Base-by-base conservation (phyloP, 2,329 filamentous ascomycete genomes). In the Trichoderma aggressivum region DNA sequence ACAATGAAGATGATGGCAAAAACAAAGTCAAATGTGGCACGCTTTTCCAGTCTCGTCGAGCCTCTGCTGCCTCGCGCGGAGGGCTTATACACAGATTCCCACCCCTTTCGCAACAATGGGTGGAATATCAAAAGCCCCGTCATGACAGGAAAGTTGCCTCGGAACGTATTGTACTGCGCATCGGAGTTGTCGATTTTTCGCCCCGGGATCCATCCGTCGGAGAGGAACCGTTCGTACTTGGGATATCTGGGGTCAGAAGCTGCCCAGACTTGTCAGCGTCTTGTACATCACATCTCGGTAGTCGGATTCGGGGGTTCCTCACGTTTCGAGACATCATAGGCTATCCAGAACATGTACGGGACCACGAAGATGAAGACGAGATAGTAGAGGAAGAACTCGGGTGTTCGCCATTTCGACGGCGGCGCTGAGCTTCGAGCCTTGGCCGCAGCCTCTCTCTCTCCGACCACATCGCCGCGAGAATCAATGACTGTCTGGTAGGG, bases 171-270 rank as follows among this genome's bases (percentile, higher is more conserved):
- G 81, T 98, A 99, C 81, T 99, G 96, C 36, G 87, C 81, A 82
- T 99, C 96, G 50, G 94, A 96, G 74, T 94, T 90, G 82, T 99
- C 96, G 73, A 98, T 93, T 86, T 93, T 93, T 72, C 95, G 92
- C 30, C 95, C 95, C 8, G 92, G 92, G 71, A 99, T 92, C 96
- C 96, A 99, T 75, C 96, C 97, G 10, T 90, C 86, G 2, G 89
- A 90, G 18, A 99, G 87, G 50, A 91, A 84, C 72, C 85, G 84
- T 73, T 91, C 86, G 78, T 91, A 98, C 75, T 91, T 92, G 71
- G 86, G 79, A 79, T 96, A 99, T 75, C 92, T 90, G 6, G 93
- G 92, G 79, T 98, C 92, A 43, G 90, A 90, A 72, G 91, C 94
- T 97, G 55, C 30, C 30, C 28, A 2, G 7, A 28, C 2, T 59